Percentiles rank a stretch among this genome's conserved stretches.
These are phyloP conservation scores for Cladosporium cucumerinum DNA, from an alignment of 2,329 filamentous ascomycete species.

Conservation along the genomic window DNA sequence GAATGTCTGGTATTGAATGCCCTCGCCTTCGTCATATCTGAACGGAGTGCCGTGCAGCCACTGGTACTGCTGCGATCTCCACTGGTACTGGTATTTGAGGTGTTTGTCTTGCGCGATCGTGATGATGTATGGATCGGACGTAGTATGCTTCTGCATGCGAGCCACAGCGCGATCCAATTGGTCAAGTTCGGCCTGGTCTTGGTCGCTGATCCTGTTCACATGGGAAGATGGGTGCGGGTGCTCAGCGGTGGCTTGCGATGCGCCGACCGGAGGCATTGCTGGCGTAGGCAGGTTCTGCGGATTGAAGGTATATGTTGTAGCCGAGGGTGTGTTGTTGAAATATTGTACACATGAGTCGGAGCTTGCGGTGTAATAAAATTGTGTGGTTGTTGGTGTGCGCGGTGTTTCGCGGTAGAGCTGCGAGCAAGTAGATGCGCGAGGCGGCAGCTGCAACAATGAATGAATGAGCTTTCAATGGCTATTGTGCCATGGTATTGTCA, in stretches of 20 bases:
- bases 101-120: conserved; percentile 43
- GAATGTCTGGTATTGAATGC: conserved; percentile 62
- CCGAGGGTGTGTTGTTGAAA: background rate
- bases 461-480: conserved; percentile 5
- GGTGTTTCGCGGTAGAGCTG: background rate
- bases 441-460: background rate
- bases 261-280: conserved; percentile 12
- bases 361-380: background rate
- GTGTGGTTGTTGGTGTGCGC: background rate
- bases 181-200: conserved; percentile 36
- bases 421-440: background rate
- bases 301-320: background rate
- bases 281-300: background rate
- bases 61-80: conserved; percentile 37
- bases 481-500: conserved; percentile 1
- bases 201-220: conserved; percentile 18
- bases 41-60: conserved; percentile 53
- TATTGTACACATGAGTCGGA: background rate
- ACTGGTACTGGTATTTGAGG: conserved; percentile 41
- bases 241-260: conserved; percentile 9
- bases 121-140: conserved; percentile 45
- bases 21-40: conserved; percentile 50
- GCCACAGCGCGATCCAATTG: conserved; percentile 41
- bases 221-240: background rate
- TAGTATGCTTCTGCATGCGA: conserved; percentile 43